A percentile compares a stretch with the other conserved stretches of the same genome.
phyloP scores from a whole-genome alignment of 78 protist genomes.

The Tieghemostelium lacteum region DNA sequence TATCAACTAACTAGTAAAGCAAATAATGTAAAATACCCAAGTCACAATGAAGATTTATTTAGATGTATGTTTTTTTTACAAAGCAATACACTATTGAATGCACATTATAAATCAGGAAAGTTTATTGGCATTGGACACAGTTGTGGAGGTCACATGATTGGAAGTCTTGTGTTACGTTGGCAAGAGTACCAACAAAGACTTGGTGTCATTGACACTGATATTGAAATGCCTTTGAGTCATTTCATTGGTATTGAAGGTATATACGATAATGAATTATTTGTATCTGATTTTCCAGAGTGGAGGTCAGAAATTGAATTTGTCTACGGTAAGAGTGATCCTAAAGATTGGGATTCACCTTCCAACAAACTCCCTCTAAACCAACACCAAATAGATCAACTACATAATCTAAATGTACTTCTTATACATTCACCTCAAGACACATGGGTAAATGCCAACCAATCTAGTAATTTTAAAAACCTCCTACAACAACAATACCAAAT shows the following conservation, averaged over 20 bases:
- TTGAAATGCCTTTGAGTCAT: background rate
- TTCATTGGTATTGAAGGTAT: constrained; percentile 63
- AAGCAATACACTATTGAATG: background rate
- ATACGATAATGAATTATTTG: background rate
- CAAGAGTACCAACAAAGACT: background rate
- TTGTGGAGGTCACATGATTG: constrained; percentile 47
- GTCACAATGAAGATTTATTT: constrained; percentile 35
- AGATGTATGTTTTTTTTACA: constrained; percentile 17
- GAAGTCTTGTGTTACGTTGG: background rate
- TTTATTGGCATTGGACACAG: constrained; percentile 39
- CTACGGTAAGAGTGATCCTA: background rate
- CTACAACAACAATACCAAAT: background rate
- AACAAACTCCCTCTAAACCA: background rate
- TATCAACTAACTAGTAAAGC: constrained; percentile 24
- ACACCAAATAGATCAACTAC: background rate
- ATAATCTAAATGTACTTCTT: background rate
- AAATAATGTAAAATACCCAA: constrained; percentile 10
- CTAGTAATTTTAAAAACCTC: background rate
- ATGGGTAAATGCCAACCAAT: constrained; percentile 33
- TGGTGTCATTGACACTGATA: background rate
- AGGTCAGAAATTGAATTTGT: background rate
- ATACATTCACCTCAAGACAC: constrained; percentile 54
- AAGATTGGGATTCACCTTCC: constrained; percentile 38
- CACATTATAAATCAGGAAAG: background rate
- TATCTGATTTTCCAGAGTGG: constrained; percentile 26